These are phyloP conservation scores for Metarhizium brunneum DNA, from an alignment of 2,329 filamentous ascomycete genomes.

Conservation along the genomic window DNA sequence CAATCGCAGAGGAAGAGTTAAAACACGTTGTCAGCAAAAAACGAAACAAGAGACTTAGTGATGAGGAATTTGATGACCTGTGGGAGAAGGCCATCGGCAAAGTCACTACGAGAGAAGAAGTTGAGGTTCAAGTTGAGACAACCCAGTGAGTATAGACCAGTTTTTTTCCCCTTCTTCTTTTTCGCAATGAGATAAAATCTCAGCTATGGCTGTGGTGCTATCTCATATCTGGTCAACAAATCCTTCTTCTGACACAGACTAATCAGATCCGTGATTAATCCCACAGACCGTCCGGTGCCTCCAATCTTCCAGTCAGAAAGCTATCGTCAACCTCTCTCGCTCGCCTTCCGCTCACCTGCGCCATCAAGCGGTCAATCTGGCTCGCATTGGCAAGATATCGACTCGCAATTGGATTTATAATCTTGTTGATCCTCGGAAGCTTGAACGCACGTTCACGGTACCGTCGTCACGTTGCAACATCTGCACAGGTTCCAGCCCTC, in stretches of 20 bases:
- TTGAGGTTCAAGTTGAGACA: conserved; percentile 33
- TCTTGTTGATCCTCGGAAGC: conserved; percentile 36
- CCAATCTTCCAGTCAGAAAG: conserved; percentile 48
- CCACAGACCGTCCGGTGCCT: conserved; percentile 63
- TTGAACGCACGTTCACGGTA: conserved; percentile 59
- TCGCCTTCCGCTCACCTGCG: conserved; percentile 77
- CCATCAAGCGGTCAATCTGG: conserved; percentile 68
- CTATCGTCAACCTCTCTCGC: conserved; percentile 86
- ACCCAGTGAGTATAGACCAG: conserved; percentile 41
- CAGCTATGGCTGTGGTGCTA: background rate
- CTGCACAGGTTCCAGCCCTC: conserved; percentile 68
- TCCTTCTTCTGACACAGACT: conserved; percentile 56
- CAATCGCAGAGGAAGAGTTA: conserved; percentile 59
- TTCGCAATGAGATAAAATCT: background rate
- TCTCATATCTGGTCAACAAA: background rate
- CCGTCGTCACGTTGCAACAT: conserved; percentile 52
- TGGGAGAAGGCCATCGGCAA: conserved; percentile 68
- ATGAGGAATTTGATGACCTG: conserved; percentile 86
- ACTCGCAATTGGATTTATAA: conserved; percentile 66
- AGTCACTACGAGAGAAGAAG: conserved; percentile 53
- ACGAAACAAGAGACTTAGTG: conserved; percentile 72
- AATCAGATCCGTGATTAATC: conserved; percentile 70
- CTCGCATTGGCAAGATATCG: conserved; percentile 79
- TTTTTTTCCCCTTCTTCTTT: conserved; percentile 9
- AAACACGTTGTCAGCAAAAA: conserved; percentile 68